Percentiles rank a stretch among this genome's conserved stretches.
phyloP scores from a whole-genome alignment of 1,139 yeast genomes.

The Debaryomycetaceae sp. region DNA sequence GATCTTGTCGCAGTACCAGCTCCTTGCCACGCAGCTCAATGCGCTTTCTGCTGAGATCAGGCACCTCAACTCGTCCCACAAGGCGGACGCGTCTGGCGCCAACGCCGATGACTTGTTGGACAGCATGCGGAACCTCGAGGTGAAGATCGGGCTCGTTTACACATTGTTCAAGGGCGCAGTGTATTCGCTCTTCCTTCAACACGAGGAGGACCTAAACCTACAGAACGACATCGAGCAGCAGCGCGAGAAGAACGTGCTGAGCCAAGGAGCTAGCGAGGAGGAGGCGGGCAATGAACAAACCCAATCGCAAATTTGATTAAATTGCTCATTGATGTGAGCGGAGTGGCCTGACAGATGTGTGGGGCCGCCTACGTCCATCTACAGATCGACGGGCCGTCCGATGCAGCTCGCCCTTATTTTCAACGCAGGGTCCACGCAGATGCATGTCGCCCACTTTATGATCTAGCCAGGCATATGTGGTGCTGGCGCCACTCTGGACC shows the following conservation, averaged over 20 bases:
- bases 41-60: conserved; percentile 30
- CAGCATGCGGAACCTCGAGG: conserved; percentile 54
- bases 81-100: conserved; percentile 1
- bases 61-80: conserved; percentile 19
- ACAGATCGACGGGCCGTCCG: no score
- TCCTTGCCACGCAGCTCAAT: conserved; percentile 38
- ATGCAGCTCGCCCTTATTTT: no score
- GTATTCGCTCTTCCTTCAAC: conserved; percentile 49
- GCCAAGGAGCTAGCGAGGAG: neutral
- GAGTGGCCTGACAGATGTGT: no score
- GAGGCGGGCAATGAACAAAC: no score
- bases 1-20: conserved; percentile 45
- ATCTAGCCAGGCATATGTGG: no score
- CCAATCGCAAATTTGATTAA: no score
- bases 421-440: no score
- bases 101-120: conserved; percentile 33
- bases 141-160: conserved; percentile 59
- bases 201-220: conserved; percentile 19
- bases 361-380: no score
- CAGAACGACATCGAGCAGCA: conserved; percentile 5
- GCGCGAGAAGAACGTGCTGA: conserved; percentile 3
- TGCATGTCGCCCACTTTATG: no score
- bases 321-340: no score
- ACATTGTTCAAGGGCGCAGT: conserved; percentile 69
- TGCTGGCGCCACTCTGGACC: no score